phyloP scores from a whole-genome alignment of 169 alveolate genomes.

The Miamiensis avidus region DNA sequence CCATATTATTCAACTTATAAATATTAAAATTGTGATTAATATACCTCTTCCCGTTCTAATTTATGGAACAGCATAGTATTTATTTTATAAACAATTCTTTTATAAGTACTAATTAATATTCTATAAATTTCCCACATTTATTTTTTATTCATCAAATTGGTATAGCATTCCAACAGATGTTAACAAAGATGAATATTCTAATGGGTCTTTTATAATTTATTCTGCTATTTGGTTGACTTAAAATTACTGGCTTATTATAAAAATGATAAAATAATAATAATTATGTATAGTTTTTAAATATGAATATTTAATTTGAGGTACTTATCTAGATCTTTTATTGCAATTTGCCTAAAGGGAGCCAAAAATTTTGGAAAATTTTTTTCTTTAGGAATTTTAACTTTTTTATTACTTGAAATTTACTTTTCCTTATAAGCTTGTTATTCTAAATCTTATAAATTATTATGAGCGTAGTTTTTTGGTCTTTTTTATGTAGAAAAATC shows the following conservation, averaged over 20 bases:
- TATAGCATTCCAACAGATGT: not conserved
- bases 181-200: not conserved
- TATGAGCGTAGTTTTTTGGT: no score
- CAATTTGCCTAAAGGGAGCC: not conserved
- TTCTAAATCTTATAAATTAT: not conserved
- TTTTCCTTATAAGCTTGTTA: not conserved
- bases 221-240: no score
- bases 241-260: no score
- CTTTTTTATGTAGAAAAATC: no score
- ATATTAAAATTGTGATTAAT: no score
- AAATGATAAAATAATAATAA: no score
- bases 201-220: no score
- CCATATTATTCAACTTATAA: not conserved
- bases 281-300: no score
- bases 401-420: no score
- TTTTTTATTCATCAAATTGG: not conserved
- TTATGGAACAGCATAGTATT: not conserved
- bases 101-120: not conserved
- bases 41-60: not conserved
- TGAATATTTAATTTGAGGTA: no score
- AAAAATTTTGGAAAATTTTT: not conserved
- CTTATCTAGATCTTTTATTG: not conserved
- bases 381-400: not conserved
- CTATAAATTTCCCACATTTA: not conserved
- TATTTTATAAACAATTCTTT: not conserved